Conservation (phyloP, 305 asterid species). For the Solanum hybrid region DNA sequence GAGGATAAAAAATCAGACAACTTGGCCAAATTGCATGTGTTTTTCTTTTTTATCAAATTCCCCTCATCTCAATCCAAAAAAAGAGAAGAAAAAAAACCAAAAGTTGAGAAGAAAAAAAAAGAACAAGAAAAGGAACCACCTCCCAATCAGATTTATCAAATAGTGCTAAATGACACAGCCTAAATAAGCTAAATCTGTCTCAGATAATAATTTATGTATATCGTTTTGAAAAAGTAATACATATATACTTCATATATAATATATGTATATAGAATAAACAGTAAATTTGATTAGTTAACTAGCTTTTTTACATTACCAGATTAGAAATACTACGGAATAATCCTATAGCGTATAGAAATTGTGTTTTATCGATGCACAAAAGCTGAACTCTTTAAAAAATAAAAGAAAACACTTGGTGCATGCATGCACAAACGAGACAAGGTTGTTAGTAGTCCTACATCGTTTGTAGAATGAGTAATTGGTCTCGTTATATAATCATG, state of each 20-base stretch:
- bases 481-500: not conserved
- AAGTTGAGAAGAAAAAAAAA: not conserved
- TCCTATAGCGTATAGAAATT: not conserved
- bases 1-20: not conserved
- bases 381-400: rapidly evolving
- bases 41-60: not conserved
- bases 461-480: not conserved
- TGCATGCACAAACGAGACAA: not conserved
- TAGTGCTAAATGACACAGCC: not conserved
- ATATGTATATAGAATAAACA: not conserved
- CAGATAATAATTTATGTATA: not conserved
- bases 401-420: not conserved
- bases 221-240: not conserved
- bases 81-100: rapidly evolving
- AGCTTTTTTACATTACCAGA: not conserved
- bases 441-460: not conserved
- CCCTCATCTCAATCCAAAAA: not conserved
- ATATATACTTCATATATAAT: not conserved
- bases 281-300: not conserved
- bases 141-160: not conserved
- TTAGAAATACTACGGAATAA: not conserved
- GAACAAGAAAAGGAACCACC: not conserved
- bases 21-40: not conserved
- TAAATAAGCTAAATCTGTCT: not conserved
- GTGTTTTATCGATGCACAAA: not conserved